Percentiles rank a stretch among this genome's conserved stretches.
phyloP scores from a whole-genome alignment of 2,329 filamentous ascomycete genomes.

The Ophiostoma sp. region DNA sequence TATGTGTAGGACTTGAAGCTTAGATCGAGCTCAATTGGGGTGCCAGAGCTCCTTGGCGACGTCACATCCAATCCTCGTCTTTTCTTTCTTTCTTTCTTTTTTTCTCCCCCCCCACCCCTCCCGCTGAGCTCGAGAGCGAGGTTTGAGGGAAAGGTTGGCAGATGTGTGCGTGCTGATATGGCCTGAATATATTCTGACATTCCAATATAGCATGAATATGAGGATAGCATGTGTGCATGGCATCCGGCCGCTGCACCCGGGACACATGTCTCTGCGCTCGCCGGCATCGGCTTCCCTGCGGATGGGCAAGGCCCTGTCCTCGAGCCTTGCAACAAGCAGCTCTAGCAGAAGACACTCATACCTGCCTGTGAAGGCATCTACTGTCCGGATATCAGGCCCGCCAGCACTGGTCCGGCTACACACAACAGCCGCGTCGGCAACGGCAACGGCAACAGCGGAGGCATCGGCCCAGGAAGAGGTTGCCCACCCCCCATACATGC shows the following conservation, averaged over 20 bases:
- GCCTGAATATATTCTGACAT: neutral
- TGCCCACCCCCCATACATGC: conserved; percentile 45
- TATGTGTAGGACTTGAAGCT: neutral
- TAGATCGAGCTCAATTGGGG: neutral
- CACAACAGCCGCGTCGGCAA: conserved; percentile 3
- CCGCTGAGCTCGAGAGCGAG: neutral
- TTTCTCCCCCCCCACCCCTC: no score
- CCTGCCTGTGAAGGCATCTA: conserved; percentile 12
- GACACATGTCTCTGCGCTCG: conserved; percentile 1
- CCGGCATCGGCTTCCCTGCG: neutral
- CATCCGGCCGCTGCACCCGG: conserved; percentile 16
- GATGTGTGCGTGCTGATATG: neutral
- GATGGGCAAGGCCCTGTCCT: neutral
- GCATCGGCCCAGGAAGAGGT: conserved; percentile 25
- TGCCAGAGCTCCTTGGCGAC: neutral
- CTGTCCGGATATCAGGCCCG: conserved; percentile 9
- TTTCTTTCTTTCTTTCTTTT: neutral
- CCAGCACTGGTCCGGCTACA: conserved; percentile 16
- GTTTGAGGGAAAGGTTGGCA: neutral
- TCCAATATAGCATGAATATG: conserved; percentile 3
- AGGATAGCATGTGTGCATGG: conserved; percentile 13
- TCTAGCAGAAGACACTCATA: neutral
- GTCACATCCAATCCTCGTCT: neutral
- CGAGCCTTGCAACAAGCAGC: conserved; percentile 10
- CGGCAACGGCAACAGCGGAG: neutral